phyloP scores from a whole-genome alignment of 164 flowering plant species.

The Dillenia suffruticosa region DNA sequence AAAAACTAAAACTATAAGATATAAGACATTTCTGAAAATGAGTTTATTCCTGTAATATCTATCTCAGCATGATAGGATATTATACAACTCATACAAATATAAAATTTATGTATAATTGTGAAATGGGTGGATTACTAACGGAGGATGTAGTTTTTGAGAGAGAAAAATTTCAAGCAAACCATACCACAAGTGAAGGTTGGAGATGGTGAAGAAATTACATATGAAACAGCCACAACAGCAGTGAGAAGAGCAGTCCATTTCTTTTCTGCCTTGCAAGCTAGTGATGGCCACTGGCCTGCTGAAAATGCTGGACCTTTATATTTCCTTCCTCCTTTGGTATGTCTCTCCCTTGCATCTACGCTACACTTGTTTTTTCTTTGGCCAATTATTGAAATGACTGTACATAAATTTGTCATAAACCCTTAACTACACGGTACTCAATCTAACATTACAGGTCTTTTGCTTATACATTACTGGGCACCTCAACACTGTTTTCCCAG shows the following conservation, averaged over 20 bases:
- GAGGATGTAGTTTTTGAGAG: constrained; percentile 40
- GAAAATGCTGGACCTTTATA: constrained; percentile 52
- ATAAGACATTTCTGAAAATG: no score
- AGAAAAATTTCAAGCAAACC: constrained; percentile 46
- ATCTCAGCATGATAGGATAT: no score
- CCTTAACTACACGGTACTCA: no score
- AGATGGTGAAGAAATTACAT: constrained; percentile 44
- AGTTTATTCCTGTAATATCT: no score
- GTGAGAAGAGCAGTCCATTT: constrained; percentile 39
- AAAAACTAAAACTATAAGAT: no score
- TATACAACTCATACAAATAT: no score
- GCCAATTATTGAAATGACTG: neutral
- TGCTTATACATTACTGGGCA: constrained; percentile 41
- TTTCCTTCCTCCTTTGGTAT: constrained; percentile 55
- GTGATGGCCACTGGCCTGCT: constrained; percentile 67
- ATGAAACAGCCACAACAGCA: constrained; percentile 34
- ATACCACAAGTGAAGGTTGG: constrained; percentile 40
- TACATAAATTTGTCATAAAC: neutral
- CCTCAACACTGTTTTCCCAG: constrained; percentile 32
- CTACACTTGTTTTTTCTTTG: neutral
- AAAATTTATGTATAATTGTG: neutral
- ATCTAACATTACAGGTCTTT: constrained; percentile 26
- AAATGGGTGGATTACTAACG: neutral
- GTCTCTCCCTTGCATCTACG: neutral
- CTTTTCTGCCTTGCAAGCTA: constrained; percentile 47